Percentiles rank a stretch among this genome's conserved stretches.
phyloP scores from a whole-genome alignment of 345 rosid species.

The Brassica nigra region DNA sequence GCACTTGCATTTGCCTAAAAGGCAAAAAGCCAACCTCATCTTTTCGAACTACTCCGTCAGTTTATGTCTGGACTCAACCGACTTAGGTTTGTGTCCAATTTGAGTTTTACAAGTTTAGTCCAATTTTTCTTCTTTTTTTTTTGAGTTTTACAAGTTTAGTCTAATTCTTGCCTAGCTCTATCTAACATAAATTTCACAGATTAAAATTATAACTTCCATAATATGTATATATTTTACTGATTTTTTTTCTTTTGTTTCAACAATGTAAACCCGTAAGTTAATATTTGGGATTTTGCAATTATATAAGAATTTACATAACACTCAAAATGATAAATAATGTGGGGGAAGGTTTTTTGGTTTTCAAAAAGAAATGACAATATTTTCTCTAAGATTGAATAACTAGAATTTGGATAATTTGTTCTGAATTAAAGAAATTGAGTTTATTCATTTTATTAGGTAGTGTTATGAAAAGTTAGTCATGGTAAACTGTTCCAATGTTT shows the following conservation, averaged over 20 bases:
- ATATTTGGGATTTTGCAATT: background rate
- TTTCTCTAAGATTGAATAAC: background rate
- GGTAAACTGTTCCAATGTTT: background rate
- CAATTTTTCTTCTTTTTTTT: background rate
- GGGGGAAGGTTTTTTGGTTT: background rate
- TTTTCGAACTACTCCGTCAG: constrained; percentile 22
- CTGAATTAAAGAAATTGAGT: background rate
- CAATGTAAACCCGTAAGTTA: background rate
- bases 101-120: constrained; percentile 32
- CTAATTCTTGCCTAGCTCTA: background rate
- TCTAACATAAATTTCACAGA: background rate
- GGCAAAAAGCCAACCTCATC: constrained; percentile 31
- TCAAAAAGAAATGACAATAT: background rate
- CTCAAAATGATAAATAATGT: background rate
- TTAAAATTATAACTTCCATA: background rate
- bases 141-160: constrained; percentile 35
- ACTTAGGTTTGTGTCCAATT: constrained; percentile 35
- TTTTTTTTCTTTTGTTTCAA: background rate
- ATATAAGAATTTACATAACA: background rate
- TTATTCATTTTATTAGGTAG: background rate
- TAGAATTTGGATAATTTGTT: background rate
- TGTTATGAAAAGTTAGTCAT: background rate
- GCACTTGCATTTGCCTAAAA: constrained; percentile 36
- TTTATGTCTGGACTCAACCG: constrained; percentile 27
- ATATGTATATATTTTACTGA: background rate